These are phyloP conservation scores for Flaveria brownii DNA, from an alignment of 129 eudicot genomes.

Conservation along the genomic window DNA sequence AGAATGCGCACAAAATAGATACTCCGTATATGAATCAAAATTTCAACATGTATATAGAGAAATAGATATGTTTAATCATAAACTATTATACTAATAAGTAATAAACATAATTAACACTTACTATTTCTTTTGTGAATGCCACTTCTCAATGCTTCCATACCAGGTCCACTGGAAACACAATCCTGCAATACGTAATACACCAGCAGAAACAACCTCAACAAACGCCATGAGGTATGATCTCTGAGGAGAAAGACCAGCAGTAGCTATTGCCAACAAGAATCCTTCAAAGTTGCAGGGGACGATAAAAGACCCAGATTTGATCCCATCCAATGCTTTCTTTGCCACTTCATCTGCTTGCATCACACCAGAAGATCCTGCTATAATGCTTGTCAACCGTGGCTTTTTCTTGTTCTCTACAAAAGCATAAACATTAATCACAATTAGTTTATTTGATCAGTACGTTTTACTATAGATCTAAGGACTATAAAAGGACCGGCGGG, in stretches of 20 bases:
- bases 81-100: neutral
- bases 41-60: neutral
- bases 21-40: neutral
- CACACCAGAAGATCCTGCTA: constrained; percentile 83
- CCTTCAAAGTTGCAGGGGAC: constrained; percentile 91
- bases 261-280: constrained; percentile 60
- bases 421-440: constrained; percentile 2
- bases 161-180: constrained; percentile 87
- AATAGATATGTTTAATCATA: neutral
- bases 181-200: constrained; percentile 62
- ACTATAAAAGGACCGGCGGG: neutral
- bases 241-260: constrained; percentile 93
- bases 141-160: constrained; percentile 77
- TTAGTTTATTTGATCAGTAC: neutral
- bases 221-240: constrained; percentile 82
- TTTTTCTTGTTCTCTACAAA: constrained; percentile 73
- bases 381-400: constrained; percentile 74
- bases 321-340: constrained; percentile 65
- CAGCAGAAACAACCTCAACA: constrained; percentile 65
- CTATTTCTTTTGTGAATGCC: constrained; percentile 56
- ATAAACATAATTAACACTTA: constrained; percentile 27
- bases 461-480: neutral
- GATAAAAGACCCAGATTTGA: constrained; percentile 63
- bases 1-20: neutral
- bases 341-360: constrained; percentile 93